Evolutionary conservation across 2,329 filamentous ascomycete genomes (phyloP).

Genomic region (Herpotrichia juniperi): DNA sequence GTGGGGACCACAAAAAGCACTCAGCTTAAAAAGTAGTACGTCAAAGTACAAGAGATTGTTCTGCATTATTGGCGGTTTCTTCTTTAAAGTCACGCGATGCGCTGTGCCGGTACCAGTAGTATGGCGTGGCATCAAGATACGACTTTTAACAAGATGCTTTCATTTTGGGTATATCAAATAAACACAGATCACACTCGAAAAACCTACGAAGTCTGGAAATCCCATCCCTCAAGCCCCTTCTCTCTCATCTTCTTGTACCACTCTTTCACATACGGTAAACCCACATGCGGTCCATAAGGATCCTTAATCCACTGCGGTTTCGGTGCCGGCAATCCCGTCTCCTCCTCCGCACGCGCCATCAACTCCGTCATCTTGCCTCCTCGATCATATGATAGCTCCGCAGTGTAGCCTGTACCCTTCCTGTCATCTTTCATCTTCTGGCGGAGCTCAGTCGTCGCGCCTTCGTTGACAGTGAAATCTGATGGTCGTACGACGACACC

Average conservation of each 20-base stretch:
- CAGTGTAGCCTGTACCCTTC: constrained; percentile 19
- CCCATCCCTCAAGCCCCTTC: constrained; percentile 28
- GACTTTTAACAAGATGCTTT: too few relatives aligned
- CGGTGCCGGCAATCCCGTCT: constrained; percentile 53
- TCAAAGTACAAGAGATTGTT: too few relatives aligned
- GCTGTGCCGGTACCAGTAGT: too few relatives aligned
- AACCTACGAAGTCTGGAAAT: constrained; percentile 12
- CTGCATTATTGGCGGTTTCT: too few relatives aligned
- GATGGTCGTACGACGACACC: constrained; percentile 51
- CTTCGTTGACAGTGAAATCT: constrained; percentile 44
- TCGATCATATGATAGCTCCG: constrained; percentile 46
- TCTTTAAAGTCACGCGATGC: too few relatives aligned
- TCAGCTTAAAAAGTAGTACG: too few relatives aligned
- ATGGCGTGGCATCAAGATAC: too few relatives aligned
- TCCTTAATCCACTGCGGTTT: constrained; percentile 52
- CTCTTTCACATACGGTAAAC: constrained; percentile 50
- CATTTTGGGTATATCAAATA: too few relatives aligned
- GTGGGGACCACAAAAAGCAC: too few relatives aligned
- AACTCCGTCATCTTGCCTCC: constrained; percentile 52
- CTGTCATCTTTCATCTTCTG: constrained; percentile 35
- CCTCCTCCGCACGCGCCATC: constrained; percentile 42
- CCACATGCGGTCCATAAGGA: constrained; percentile 54
- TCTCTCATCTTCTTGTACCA: constrained; percentile 51
- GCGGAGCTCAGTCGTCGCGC: constrained; percentile 45
- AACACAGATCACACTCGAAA: too few relatives aligned